Evolutionary conservation across 2,329 filamentous ascomycete genomes (phyloP), one percentile per base, ranked within the genome.

Genomic region (Cladophialophora psammophila): DNA sequence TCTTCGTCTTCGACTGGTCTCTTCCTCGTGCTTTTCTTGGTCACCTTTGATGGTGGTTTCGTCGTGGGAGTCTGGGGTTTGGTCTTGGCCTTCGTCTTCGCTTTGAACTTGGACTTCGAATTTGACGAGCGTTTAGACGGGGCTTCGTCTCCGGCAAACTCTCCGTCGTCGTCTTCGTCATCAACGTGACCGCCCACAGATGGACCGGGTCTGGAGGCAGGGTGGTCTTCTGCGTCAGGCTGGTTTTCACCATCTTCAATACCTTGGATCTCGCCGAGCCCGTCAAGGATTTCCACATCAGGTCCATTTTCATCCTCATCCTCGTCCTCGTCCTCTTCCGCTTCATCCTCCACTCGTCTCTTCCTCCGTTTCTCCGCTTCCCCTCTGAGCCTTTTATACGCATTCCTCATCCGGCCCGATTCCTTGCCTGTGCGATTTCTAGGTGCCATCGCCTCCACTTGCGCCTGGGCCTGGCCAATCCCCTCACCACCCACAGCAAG

Each of bases 351-450:
- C 6, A 36, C 61, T 20, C 59, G 59, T 3, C 56, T 26, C 18
- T 67, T 70, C 65, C 74, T 73, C 38, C 72, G 69, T 36, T 52
- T 61, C 67, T 75, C 76, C 36, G 85, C 85, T 71, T 86, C 85
- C 34, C 85, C 82, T 69, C 88, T 87, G 63, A 96, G 81, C 76
- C 84, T 87, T 65, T 85, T 86, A 63, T 95, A 88, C 0, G 92
- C 92, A 63, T 88, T 89, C 53, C 88, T 88, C 90, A 96, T 91
- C 65, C 91, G 86, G 78, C 91, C 90, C 75, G 90, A 94, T 42
- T 86, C 87, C 66, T 86, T 86, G 12, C 80, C 84, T 32, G 81
- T 79, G 64, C 83, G 87, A 69, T 89, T 88, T 64, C 91, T 85
- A 0, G 91, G 92, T 31, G 86, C 73, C 42, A 66, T 66, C 5